Evolutionary conservation across 441 rosid species (phyloP).

Genomic region (Aquilaria agallochum): DNA sequence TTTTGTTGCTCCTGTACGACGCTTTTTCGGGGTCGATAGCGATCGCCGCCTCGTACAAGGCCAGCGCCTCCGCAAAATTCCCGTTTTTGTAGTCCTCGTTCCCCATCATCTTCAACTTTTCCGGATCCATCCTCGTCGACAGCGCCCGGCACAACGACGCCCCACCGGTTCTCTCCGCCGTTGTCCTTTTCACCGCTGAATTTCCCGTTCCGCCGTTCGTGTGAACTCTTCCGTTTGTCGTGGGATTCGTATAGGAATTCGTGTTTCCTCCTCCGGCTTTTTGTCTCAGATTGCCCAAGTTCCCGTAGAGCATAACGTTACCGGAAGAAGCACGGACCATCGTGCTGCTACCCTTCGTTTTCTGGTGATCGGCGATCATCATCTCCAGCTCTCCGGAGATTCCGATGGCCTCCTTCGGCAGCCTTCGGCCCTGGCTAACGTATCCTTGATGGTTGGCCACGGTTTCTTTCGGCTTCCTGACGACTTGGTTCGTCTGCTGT

Average conservation of each 20-base stretch:
- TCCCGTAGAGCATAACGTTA: constrained; percentile 70
- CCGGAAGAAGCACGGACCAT: constrained; percentile 88
- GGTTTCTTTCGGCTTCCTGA: constrained; percentile 13
- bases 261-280: constrained; percentile 24
- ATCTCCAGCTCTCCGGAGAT: constrained; percentile 88
- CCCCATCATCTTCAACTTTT: constrained; percentile 85
- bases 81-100: constrained; percentile 96
- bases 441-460: constrained; percentile 19
- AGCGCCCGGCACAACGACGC: constrained; percentile 75
- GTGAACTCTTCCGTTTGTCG: constrained; percentile 24
- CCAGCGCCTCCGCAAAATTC: constrained; percentile 85
- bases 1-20: constrained; percentile 83
- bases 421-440: constrained; percentile 33
- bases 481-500: constrained; percentile 22
- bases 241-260: constrained; percentile 10
- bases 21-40: constrained; percentile 84
- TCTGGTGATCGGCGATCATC: constrained; percentile 71
- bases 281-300: constrained; percentile 73
- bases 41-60: constrained; percentile 94
- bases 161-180: constrained; percentile 18
- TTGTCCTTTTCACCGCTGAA: constrained; percentile 31
- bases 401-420: constrained; percentile 50
- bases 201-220: constrained; percentile 49
- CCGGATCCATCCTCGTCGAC: constrained; percentile 96
- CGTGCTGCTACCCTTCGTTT: constrained; percentile 36